phyloP scores from a whole-genome alignment of 805 yeast species.

The Maudiozyma serrabonitensis region DNA sequence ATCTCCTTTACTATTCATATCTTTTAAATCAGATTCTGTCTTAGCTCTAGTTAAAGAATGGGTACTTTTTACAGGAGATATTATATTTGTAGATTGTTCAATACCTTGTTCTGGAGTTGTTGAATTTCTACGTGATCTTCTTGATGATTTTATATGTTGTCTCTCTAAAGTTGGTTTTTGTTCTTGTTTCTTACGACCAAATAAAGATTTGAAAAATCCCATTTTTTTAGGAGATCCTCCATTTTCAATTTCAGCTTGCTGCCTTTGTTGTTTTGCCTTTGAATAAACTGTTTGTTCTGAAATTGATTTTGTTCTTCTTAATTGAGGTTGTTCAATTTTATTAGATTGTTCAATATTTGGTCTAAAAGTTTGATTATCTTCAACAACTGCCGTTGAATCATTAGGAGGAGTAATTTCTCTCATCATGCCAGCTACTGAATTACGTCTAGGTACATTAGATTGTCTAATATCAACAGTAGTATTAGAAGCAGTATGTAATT shows the following conservation, averaged over 20 bases:
- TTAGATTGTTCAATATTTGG: neutral
- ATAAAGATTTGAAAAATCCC: slow-evolving; percentile 32
- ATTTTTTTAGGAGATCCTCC: slow-evolving; percentile 16
- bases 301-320: slow-evolving; percentile 28
- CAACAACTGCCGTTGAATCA: neutral
- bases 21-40: slow-evolving; percentile 11
- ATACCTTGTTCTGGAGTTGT: too few relatives aligned
- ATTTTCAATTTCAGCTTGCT: neutral
- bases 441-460: too few relatives aligned
- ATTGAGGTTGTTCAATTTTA: neutral
- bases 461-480: neutral
- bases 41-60: slow-evolving; percentile 10
- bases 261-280: neutral
- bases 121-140: neutral
- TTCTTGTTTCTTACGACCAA: slow-evolving; percentile 9
- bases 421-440: too few relatives aligned
- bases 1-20: neutral
- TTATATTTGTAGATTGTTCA: too few relatives aligned
- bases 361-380: neutral
- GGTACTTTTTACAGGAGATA: neutral
- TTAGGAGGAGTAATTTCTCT: too few relatives aligned
- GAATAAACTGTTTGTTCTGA: slow-evolving; percentile 11
- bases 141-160: neutral
- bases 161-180: neutral
- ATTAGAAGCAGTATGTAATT: neutral